Evolutionary conservation across 1,284 basidiomycete genomes (phyloP).

Genomic region (Papiliotrema terrestris): DNA sequence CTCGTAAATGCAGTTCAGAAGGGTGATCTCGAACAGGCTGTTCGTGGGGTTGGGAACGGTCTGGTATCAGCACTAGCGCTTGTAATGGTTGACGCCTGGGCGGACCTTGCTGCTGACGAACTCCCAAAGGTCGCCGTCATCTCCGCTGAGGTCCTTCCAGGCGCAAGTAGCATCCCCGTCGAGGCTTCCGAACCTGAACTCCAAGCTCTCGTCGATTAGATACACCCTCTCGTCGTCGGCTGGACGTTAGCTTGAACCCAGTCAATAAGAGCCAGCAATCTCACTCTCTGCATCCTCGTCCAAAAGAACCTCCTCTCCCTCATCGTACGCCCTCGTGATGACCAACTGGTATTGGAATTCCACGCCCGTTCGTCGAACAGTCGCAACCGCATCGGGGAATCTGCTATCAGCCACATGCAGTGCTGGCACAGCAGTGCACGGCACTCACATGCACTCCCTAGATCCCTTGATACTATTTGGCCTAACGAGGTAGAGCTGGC

Average conservation of each 20-base stretch:
- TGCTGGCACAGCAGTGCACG: neutral
- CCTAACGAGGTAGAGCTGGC: constrained; percentile 86
- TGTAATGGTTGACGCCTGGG: constrained; percentile 48
- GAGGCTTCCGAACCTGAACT: constrained; percentile 70
- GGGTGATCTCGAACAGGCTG: constrained; percentile 83
- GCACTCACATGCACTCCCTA: constrained; percentile 91
- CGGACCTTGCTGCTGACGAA: constrained; percentile 47
- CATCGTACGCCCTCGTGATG: constrained; percentile 89
- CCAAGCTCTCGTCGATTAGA: constrained; percentile 81
- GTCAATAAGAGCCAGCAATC: constrained; percentile 35
- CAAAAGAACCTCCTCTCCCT: constrained; percentile 87
- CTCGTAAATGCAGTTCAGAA: constrained; percentile 92
- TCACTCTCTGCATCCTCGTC: constrained; percentile 94
- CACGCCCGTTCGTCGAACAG: constrained; percentile 75
- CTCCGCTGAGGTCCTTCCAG: constrained; percentile 75
- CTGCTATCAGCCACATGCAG: constrained; percentile 50
- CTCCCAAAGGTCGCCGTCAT: constrained; percentile 49
- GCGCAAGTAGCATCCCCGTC: constrained; percentile 79
- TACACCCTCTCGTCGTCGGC: constrained; percentile 90
- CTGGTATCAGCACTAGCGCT: constrained; percentile 55
- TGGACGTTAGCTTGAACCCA: constrained; percentile 37
- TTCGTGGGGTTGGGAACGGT: constrained; percentile 76
- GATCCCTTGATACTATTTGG: constrained; percentile 86
- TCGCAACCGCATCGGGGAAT: constrained; percentile 93
- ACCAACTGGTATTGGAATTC: constrained; percentile 96